A percentile compares a stretch with the other conserved stretches of the same genome.
Evolutionary conservation across 2,329 filamentous ascomycete genomes (phyloP).

Genomic region (Fusarium ambrosium): DNA sequence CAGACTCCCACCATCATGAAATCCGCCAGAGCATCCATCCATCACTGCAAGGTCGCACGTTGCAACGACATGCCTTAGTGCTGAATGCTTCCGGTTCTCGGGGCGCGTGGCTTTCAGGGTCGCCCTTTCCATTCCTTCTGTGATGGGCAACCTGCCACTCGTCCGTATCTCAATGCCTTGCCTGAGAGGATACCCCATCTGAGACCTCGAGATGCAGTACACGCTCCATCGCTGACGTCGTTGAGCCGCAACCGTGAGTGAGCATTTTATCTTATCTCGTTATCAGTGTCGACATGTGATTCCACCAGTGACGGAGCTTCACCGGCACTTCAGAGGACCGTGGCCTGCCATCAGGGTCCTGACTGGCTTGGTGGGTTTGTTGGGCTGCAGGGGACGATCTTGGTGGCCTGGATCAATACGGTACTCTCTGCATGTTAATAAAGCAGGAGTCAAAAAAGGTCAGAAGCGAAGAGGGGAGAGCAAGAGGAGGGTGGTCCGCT

Average conservation of each 20-base stretch:
- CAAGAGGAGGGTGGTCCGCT: conserved; percentile 10
- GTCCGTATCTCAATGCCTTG: not conserved
- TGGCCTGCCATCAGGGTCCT: conserved; percentile 30
- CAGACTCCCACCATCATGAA: conserved; percentile 39
- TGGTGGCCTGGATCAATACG: conserved; percentile 27
- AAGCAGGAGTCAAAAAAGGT: not conserved
- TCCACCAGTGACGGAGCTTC: conserved; percentile 39
- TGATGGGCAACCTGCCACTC: not conserved
- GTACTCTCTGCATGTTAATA: not conserved
- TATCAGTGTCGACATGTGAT: conserved; percentile 12
- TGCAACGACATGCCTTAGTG: conserved; percentile 37
- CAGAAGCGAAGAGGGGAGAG: conserved; percentile 5
- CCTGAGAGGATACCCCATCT: conserved; percentile 10
- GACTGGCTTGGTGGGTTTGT: conserved; percentile 19
- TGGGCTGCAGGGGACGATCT: conserved; percentile 32
- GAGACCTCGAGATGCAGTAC: conserved; percentile 12
- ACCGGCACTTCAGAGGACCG: conserved; percentile 16
- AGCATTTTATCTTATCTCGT: conserved; percentile 3
- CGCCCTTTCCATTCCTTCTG: conserved; percentile 8
- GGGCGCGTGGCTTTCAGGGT: conserved; percentile 24
- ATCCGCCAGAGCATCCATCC: conserved; percentile 13
- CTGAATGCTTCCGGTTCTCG: conserved; percentile 37
- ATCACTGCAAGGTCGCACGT: conserved; percentile 32
- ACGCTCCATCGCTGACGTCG: conserved; percentile 28
- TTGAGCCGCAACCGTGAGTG: conserved; percentile 38